Evolutionary conservation across 441 rosid genomes (phyloP).

Genomic region (Macaranga tanarius): DNA sequence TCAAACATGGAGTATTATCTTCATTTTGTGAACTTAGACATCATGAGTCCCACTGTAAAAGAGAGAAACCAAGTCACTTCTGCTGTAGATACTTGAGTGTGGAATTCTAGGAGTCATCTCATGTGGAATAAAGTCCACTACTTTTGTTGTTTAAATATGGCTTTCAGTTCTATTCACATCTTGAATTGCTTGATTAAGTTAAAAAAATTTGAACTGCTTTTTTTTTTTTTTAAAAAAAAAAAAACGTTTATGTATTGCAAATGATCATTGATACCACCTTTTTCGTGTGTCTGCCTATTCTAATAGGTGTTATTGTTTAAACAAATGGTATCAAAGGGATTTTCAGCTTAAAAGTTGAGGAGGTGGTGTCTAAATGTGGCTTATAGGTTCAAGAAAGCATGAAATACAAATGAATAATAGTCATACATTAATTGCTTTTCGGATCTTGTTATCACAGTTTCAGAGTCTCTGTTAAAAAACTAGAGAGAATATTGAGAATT

Average conservation of each 20-base stretch:
- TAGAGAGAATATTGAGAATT: too few species aligned
- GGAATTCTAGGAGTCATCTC: not conserved
- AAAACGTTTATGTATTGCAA: too few species aligned
- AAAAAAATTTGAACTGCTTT: not conserved
- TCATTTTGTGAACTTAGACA: constrained; percentile 6
- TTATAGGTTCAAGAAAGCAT: not conserved
- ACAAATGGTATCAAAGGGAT: not conserved
- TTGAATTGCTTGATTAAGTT: not conserved
- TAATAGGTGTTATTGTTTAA: not conserved
- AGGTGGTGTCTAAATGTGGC: not conserved
- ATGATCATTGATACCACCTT: too few species aligned
- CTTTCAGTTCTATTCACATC: not conserved
- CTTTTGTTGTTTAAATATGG: not conserved
- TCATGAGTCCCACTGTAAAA: not conserved
- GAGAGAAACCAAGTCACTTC: not conserved
- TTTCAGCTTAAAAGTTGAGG: not conserved
- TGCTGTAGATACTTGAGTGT: not conserved
- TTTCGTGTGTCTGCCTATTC: not conserved
- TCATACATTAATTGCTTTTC: not conserved
- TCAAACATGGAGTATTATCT: not conserved
- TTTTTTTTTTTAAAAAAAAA: not conserved
- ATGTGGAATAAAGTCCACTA: not conserved
- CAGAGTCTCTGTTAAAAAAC: too few species aligned
- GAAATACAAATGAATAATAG: not conserved
- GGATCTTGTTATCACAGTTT: not conserved